phyloP scores from a whole-genome alignment of 1,139 yeast species.

The Pichia sp. region DNA sequence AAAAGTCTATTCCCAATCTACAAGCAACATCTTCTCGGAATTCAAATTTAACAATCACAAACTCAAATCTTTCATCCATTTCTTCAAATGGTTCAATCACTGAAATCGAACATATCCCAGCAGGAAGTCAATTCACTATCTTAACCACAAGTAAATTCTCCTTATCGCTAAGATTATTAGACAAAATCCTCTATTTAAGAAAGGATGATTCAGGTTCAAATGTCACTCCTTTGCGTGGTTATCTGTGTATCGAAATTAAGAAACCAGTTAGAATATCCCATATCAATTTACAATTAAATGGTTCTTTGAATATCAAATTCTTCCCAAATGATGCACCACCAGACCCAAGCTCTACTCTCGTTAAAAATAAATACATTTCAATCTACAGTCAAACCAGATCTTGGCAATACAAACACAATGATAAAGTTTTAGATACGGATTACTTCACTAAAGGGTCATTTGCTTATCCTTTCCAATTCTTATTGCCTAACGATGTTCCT shows the following conservation, averaged over 20 bases:
- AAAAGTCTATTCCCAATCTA: background rate
- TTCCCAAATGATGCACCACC: slow-evolving; percentile 10
- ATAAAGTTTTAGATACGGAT: slow-evolving; percentile 13
- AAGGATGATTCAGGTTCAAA: slow-evolving; percentile 8
- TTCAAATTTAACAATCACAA: slow-evolving; percentile 1
- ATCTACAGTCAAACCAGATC: slow-evolving; percentile 16
- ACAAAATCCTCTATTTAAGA: slow-evolving; percentile 17
- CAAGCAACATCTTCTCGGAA: background rate
- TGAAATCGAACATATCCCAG: slow-evolving; percentile 12
- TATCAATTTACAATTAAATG: slow-evolving; percentile 15
- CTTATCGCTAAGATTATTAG: slow-evolving; percentile 15
- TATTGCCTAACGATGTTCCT: slow-evolving; percentile 16
- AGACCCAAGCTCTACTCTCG: slow-evolving; percentile 5
- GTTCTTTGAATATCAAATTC: slow-evolving; percentile 7
- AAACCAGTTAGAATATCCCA: slow-evolving; percentile 16
- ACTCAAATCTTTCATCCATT: slow-evolving; percentile 4
- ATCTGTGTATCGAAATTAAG: slow-evolving; percentile 19
- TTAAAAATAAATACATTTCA: background rate
- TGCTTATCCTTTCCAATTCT: slow-evolving; percentile 19
- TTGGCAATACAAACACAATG: slow-evolving; percentile 15
- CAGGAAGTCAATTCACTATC: slow-evolving; percentile 11
- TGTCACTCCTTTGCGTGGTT: slow-evolving; percentile 25
- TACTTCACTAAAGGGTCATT: slow-evolving; percentile 18
- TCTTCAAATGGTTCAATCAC: slow-evolving; percentile 7
- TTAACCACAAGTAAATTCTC: slow-evolving; percentile 9